These are phyloP conservation scores for Nemania abortiva DNA, from an alignment of 2,329 filamentous ascomycete species.

Conservation along the genomic window DNA sequence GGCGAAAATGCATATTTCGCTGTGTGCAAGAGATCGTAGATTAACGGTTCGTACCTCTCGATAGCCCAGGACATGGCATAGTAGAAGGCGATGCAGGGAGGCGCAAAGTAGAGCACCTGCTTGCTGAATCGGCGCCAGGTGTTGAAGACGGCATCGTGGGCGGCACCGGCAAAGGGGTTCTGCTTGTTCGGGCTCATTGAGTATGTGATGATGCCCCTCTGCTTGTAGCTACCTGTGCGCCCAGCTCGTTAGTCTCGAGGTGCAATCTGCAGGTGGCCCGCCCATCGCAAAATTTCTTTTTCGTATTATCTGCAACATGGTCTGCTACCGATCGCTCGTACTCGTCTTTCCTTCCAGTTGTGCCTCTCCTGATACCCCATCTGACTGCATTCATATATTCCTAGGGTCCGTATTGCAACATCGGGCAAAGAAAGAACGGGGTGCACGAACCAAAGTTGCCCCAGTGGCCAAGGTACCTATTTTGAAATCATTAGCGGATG, in stretches of 20 bases:
- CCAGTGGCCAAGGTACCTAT: slow-evolving; percentile 80
- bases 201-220: slow-evolving; percentile 77
- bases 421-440: slow-evolving; percentile 8
- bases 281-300: neutral
- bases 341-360: neutral
- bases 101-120: slow-evolving; percentile 90
- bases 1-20: neutral
- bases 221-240: slow-evolving; percentile 65
- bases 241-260: slow-evolving; percentile 44
- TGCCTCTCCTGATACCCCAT: neutral
- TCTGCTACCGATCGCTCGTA: neutral
- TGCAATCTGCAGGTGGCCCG: slow-evolving; percentile 6
- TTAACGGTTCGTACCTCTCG: slow-evolving; percentile 73
- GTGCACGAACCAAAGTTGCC: slow-evolving; percentile 76
- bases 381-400: neutral
- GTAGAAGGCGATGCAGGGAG: slow-evolving; percentile 83
- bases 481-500: slow-evolving; percentile 41
- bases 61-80: slow-evolving; percentile 89
- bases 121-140: slow-evolving; percentile 85
- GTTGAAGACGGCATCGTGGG: slow-evolving; percentile 93
- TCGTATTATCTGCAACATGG: neutral
- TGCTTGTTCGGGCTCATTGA: slow-evolving; percentile 88
- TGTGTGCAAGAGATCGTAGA: neutral
- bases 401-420: slow-evolving; percentile 8
- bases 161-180: slow-evolving; percentile 82